These are phyloP conservation scores for Helicocarpus griseus DNA, from an alignment of 2,329 filamentous ascomycete genomes.

Conservation along the genomic window DNA sequence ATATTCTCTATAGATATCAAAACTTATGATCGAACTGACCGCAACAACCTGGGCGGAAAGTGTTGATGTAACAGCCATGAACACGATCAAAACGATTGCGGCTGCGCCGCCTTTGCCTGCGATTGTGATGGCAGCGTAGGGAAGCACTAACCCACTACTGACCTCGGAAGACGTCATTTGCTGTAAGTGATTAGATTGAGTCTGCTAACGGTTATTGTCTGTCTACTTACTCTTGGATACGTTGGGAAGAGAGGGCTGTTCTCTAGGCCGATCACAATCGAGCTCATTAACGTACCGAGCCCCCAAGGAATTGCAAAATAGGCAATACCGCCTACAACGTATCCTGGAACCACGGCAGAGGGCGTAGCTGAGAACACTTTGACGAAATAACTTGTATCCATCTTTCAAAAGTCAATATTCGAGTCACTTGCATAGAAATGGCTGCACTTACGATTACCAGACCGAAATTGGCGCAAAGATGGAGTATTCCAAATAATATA, in stretches of 20 bases:
- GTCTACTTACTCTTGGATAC: constrained; percentile 34
- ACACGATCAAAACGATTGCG: constrained; percentile 29
- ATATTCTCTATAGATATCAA: constrained; percentile 45
- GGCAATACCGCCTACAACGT: constrained; percentile 42
- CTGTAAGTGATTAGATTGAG: constrained; percentile 11
- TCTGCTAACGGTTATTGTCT: background rate
- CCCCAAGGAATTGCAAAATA: constrained; percentile 48
- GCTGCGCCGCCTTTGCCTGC: constrained; percentile 31
- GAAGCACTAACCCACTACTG: constrained; percentile 28
- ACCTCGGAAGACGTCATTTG: constrained; percentile 31
- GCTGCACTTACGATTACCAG: constrained; percentile 37
- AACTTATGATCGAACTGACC: constrained; percentile 45
- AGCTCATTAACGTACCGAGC: constrained; percentile 43
- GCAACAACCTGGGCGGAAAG: constrained; percentile 45
- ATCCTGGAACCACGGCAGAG: constrained; percentile 42
- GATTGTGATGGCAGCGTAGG: constrained; percentile 30
- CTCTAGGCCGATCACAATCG: constrained; percentile 40
- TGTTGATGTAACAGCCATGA: constrained; percentile 38
- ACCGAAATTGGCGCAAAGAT: constrained; percentile 42
- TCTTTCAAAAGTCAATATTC: constrained; percentile 16
- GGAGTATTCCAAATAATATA: constrained; percentile 43
- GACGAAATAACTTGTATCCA: constrained; percentile 46
- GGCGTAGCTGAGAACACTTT: constrained; percentile 43
- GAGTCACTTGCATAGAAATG: too few relatives aligned
- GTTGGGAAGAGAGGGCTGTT: constrained; percentile 43